Evolutionary conservation across 176 grass and related monocot genomes (phyloP), one percentile per base, ranked within the genome.

Genomic region (Guadua angustifolia): DNA sequence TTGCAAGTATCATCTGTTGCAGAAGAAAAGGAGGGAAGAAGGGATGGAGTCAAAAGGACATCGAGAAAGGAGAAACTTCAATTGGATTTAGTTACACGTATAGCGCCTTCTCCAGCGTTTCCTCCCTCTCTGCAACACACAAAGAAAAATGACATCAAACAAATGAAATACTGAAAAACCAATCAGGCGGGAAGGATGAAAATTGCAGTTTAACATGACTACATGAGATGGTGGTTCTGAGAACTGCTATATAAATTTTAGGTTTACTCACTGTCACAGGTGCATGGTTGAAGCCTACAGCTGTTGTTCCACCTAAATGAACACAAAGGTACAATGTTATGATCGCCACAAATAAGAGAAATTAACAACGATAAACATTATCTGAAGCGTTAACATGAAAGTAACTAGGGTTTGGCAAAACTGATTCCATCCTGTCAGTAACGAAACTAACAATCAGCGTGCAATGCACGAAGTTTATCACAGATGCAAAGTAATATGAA

Each of bases 51-150:
- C 43, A 77, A 63, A 77, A 66, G 26, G 66, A 56, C 72, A 78
- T 86, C 66, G 78, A 71, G 7, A 56, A 45, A 71, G 35, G 65
- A 55, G 6, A 58, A n/a, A 68, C 18, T 39, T 57, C 35, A 70
- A 56, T 19, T 32, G 11, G 63, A 66, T 71, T 66, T 52, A 24
- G 32, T 66, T 91, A 88, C 53, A 46, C 80, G 78, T 78, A 84
- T 87, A 80, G 50, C 1, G 4, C 75, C 83, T 67, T 75, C 85
- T 66, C 47, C 64, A 21, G 75, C 60, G 47, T 16, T 73, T 81
- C 4, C 19, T 77, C 88, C 79, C 69, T 80, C 83, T 83, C 86
- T 94, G 88, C 40, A 60, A 86, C 18, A 85, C 52, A 76, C 52
- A 82, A 5, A 80, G 46, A 14, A 66, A 75, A 82, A 46, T 46